phyloP scores from a whole-genome alignment of 108 stramenopile species.

The Licmophora abbreviata region DNA sequence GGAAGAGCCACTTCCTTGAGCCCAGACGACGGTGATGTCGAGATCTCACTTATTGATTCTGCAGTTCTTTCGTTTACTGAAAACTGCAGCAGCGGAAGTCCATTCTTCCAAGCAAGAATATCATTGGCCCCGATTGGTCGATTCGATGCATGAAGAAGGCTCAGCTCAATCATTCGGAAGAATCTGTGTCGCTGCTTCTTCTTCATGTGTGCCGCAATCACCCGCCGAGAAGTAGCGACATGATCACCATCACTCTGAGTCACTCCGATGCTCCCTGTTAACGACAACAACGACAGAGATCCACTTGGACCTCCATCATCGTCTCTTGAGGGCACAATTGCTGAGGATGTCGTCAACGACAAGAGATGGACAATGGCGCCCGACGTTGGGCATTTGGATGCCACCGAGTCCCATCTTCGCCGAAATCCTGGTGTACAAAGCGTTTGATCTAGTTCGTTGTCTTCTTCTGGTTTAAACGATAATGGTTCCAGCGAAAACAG shows the following conservation, averaged over 20 bases:
- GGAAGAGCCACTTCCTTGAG: constrained; percentile 23
- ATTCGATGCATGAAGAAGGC: not conserved
- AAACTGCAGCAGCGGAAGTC: constrained; percentile 5
- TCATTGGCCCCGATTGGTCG: not conserved
- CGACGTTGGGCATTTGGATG: constrained; percentile 27
- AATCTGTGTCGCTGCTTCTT: not conserved
- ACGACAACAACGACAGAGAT: constrained; percentile 6
- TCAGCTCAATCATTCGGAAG: not conserved
- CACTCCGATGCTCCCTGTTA: not conserved
- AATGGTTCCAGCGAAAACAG: not conserved
- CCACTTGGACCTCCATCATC: constrained; percentile 1
- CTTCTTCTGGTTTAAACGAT: not conserved
- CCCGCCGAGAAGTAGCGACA: not conserved
- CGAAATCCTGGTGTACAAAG: not conserved
- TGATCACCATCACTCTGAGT: not conserved
- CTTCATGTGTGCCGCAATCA: constrained; percentile 1
- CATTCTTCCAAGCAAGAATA: not conserved
- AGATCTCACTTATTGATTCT: not conserved
- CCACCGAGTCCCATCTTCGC: constrained; percentile 33
- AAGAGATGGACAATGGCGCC: constrained; percentile 40
- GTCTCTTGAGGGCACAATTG: not conserved
- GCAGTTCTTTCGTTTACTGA: not conserved
- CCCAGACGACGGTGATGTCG: not conserved
- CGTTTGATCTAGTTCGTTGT: not conserved
- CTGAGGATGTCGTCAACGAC: constrained; percentile 6